Evolutionary conservation across 2,329 filamentous ascomycete genomes (phyloP).

Genomic region (Verticillium klebahnii): DNA sequence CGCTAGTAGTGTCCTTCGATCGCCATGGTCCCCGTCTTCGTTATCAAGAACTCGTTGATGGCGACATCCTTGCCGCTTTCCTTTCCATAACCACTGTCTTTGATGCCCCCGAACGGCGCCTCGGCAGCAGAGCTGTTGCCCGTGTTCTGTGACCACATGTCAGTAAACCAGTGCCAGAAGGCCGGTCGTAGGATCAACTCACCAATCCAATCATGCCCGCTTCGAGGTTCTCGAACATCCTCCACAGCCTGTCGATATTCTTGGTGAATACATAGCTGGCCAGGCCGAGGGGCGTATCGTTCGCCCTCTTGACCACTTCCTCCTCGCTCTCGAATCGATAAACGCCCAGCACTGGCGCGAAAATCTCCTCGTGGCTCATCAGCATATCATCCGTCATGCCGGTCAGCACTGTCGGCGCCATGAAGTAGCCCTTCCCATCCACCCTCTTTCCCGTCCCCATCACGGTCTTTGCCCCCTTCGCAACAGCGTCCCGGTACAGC

Average conservation of each 20-base stretch:
- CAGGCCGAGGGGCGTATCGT: slow-evolving; percentile 64
- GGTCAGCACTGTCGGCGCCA: slow-evolving; percentile 65
- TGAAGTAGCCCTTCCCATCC: slow-evolving; percentile 59
- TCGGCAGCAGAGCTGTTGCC: slow-evolving; percentile 37
- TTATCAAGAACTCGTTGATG: slow-evolving; percentile 39
- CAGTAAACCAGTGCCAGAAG: not conserved
- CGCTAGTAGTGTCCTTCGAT: slow-evolving; percentile 30
- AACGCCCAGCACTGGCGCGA: slow-evolving; percentile 67
- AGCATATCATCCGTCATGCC: slow-evolving; percentile 65
- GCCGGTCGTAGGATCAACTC: slow-evolving; percentile 33
- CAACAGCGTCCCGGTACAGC: slow-evolving; percentile 61
- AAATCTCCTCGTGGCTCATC: slow-evolving; percentile 67
- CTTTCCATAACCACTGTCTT: slow-evolving; percentile 41
- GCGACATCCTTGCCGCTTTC: slow-evolving; percentile 44
- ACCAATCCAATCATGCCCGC: slow-evolving; percentile 57
- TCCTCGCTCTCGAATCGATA: slow-evolving; percentile 69
- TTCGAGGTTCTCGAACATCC: slow-evolving; percentile 48
- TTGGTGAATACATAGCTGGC: slow-evolving; percentile 70
- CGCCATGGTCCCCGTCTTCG: slow-evolving; percentile 40
- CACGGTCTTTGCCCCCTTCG: slow-evolving; percentile 58
- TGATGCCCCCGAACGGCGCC: slow-evolving; percentile 43
- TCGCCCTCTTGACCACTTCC: slow-evolving; percentile 67
- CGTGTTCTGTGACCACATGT: slow-evolving; percentile 27
- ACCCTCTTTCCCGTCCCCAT: slow-evolving; percentile 53
- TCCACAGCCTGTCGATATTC: slow-evolving; percentile 31